Base-by-base conservation (phyloP, 2,329 filamentous ascomycete genomes). In the Pyrenophora tritici-repentis region DNA sequence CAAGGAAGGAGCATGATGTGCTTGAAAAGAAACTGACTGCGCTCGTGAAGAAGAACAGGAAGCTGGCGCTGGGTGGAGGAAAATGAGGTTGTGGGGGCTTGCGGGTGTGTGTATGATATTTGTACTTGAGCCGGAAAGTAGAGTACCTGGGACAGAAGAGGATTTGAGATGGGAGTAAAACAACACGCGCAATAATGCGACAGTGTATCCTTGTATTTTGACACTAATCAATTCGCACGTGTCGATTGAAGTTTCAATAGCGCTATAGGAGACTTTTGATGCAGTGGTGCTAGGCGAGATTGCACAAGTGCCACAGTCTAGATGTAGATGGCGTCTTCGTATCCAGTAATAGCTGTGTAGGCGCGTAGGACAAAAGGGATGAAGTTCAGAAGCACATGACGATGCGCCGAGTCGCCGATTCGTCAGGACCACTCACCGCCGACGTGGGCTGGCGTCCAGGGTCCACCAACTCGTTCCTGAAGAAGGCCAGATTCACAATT, bases 31-130 rank as follows among this genome's bases (percentile, higher is more conserved):
- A 70, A 51, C 42, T 74, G 20, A 62, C 61, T 3, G 63, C 50
- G 12, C 42, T 72, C n/a, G 66, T 73, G 53, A 74, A 73, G 61
- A 65, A 71, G 59, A 74, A 74, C 41, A 67, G 62, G 54, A 72
- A 69, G 56, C n/a, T 70, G 44, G 51, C 42, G 22, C 18, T 40
- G 17, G 54, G 54, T 8, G 24, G 26, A 12, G 48, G 42, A 17
- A 51, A 51, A 29, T 51, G 26, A 41, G 16, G 14, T 12, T 2
- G 12, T 20, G 7, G n/a, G 13, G 2, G 14, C 4, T 8, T 8
- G 16, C n/a, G 9, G 24, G 18, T 18, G 20, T 24, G 33, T 17
- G 12, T 40, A 35, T 26, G 5, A 34, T 12, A 24, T 18, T 3
- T 20, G 20, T 6, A 26, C 16, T 12, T 8, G 18, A 13, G n/a